A percentile compares a stretch with the other conserved stretches of the same genome.
Evolutionary conservation across 2,329 filamentous ascomycete genomes (phyloP).

Genomic region (Monilinia laxa): DNA sequence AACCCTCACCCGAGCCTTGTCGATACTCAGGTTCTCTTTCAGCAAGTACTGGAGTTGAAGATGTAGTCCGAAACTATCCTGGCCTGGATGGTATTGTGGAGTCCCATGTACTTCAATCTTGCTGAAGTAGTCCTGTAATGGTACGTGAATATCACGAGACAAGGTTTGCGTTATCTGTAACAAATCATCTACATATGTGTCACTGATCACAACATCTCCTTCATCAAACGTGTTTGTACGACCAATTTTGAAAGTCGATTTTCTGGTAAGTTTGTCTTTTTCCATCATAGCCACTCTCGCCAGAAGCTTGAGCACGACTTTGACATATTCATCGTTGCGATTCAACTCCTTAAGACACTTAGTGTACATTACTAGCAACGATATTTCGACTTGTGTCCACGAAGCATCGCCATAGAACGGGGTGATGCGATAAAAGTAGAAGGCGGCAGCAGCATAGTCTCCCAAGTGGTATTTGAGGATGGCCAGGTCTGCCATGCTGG

Average conservation of each 20-base stretch:
- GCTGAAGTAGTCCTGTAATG: constrained; percentile 72
- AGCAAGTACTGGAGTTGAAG: constrained; percentile 71
- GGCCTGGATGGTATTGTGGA: constrained; percentile 66
- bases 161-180: constrained; percentile 41
- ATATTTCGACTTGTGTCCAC: constrained; percentile 78
- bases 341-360: constrained; percentile 76
- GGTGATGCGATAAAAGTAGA: constrained; percentile 75
- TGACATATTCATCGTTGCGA: constrained; percentile 75
- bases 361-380: constrained; percentile 83
- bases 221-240: constrained; percentile 22
- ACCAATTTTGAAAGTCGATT: constrained; percentile 34
- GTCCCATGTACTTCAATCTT: constrained; percentile 65
- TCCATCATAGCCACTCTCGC: constrained; percentile 62
- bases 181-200: constrained; percentile 39
- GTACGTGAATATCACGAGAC: constrained; percentile 62
- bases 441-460: constrained; percentile 71
- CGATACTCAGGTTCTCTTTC: constrained; percentile 65
- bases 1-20: constrained; percentile 64
- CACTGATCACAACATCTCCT: constrained; percentile 29
- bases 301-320: constrained; percentile 71
- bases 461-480: constrained; percentile 75
- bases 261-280: constrained; percentile 48
- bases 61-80: constrained; percentile 72
- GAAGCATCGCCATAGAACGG: constrained; percentile 74
- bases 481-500: constrained; percentile 80